phyloP scores from a whole-genome alignment of 2,329 filamentous ascomycete genomes.

The Moelleriella libera region DNA sequence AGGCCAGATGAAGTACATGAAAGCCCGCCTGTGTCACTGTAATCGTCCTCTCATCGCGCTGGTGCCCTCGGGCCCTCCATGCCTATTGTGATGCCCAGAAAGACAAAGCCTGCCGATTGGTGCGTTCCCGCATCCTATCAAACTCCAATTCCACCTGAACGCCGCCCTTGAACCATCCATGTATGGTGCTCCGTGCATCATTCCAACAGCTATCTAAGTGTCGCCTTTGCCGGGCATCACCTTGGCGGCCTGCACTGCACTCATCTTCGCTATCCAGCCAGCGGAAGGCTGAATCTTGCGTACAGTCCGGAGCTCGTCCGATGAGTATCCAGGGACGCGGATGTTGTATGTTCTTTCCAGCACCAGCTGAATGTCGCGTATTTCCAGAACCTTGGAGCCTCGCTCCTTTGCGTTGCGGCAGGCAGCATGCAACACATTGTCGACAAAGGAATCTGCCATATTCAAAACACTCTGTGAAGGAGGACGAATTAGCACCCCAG shows the following conservation, averaged over 20 bases:
- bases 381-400: conserved; percentile 79
- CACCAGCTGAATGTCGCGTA: conserved; percentile 71
- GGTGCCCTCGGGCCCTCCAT: too few relatives aligned
- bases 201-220: not conserved
- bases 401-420: conserved; percentile 90
- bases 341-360: conserved; percentile 81
- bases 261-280: conserved; percentile 94
- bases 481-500: conserved; percentile 6
- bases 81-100: too few relatives aligned
- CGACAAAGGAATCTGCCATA: conserved; percentile 88
- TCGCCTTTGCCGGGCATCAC: conserved; percentile 51
- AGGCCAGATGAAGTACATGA: too few relatives aligned
- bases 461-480: conserved; percentile 64
- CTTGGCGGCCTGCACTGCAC: conserved; percentile 88
- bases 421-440: conserved; percentile 73
- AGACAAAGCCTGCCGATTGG: too few relatives aligned
- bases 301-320: conserved; percentile 87
- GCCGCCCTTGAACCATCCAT: too few relatives aligned
- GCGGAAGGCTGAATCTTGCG: conserved; percentile 81
- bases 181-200: not conserved
- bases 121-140: too few relatives aligned
- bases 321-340: conserved; percentile 83
- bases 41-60: too few relatives aligned
- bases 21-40: too few relatives aligned
- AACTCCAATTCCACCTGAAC: not conserved